These are phyloP conservation scores for Trichaptum fuscoviolaceum DNA, from an alignment of 768 basidiomycete species.

Conservation along the genomic window DNA sequence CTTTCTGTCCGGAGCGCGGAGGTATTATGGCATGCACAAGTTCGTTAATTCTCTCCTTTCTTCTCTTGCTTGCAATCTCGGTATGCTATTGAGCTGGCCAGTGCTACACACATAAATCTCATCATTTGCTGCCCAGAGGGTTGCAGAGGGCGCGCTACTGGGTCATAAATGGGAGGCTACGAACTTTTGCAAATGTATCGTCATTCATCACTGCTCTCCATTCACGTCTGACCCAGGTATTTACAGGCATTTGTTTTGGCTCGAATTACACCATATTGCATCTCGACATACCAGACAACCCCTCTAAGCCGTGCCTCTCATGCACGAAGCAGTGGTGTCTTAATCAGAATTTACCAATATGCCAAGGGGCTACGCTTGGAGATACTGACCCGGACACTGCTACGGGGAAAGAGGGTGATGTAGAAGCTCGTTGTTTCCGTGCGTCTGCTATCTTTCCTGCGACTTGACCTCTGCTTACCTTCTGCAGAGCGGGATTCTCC, in stretches of 20 bases:
- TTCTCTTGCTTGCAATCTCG: constrained; percentile 10
- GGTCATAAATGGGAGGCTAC: constrained; percentile 82
- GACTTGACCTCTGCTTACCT: constrained; percentile 7
- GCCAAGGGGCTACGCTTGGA: constrained; percentile 73
- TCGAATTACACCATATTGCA: constrained; percentile 83
- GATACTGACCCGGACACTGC: constrained; percentile 90
- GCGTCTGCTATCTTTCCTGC: constrained; percentile 29
- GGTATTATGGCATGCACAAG: constrained; percentile 11
- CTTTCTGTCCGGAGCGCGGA: constrained; percentile 3
- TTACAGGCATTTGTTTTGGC: constrained; percentile 83
- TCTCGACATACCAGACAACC: constrained; percentile 74
- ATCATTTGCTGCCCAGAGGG: neutral
- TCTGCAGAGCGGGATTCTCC: constrained; percentile 85
- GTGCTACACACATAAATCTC: neutral
- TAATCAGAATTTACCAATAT: constrained; percentile 84
- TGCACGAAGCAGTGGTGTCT: constrained; percentile 96
- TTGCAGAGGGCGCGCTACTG: constrained; percentile 28
- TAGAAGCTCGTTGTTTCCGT: constrained; percentile 96
- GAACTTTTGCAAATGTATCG: constrained; percentile 83
- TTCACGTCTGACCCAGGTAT: constrained; percentile 7
- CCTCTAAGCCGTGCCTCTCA: constrained; percentile 84
- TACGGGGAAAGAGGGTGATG: constrained; percentile 92
- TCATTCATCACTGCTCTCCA: constrained; percentile 4
- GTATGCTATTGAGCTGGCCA: neutral
- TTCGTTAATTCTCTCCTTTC: constrained; percentile 14